Conservation (phyloP, 306 rosid species). For the Dryas alaskensis region DNA sequence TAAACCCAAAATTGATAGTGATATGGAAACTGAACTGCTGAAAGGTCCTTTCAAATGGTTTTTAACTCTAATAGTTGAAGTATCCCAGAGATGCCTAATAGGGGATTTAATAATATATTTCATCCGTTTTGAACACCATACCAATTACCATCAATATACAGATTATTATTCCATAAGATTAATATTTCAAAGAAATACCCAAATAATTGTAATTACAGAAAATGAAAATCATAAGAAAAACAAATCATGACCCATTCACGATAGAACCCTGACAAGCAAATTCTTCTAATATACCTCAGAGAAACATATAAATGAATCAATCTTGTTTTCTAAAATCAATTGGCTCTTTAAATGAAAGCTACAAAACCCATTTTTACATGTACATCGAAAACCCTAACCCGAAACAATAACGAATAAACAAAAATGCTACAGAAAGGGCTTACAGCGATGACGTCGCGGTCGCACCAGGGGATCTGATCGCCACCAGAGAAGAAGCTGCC, state of each 20-base stretch:
- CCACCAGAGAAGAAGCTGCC: conserved; percentile 73
- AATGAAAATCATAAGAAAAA: not conserved
- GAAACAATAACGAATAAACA: not conserved
- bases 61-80: not conserved
- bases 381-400: not conserved
- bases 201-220: not conserved
- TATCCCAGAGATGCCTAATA: not conserved
- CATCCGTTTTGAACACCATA: not conserved
- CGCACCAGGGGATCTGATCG: conserved; percentile 77
- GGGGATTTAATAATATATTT: not conserved
- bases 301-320: not conserved
- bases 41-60: not conserved
- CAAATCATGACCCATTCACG: not conserved
- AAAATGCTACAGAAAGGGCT: not conserved
- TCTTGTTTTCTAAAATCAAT: not conserved
- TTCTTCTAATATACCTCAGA: not conserved
- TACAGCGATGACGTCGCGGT: conserved; percentile 64
- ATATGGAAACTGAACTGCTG: not conserved
- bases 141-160: not conserved
- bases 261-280: not conserved
- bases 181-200: not conserved
- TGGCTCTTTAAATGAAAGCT: not conserved
- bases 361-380: conserved; percentile 7
- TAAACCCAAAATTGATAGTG: not conserved
- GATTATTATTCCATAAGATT: not conserved